Conservation (phyloP, 2,329 filamentous ascomycete species). For the Chrysoporthe cubensis region DNA sequence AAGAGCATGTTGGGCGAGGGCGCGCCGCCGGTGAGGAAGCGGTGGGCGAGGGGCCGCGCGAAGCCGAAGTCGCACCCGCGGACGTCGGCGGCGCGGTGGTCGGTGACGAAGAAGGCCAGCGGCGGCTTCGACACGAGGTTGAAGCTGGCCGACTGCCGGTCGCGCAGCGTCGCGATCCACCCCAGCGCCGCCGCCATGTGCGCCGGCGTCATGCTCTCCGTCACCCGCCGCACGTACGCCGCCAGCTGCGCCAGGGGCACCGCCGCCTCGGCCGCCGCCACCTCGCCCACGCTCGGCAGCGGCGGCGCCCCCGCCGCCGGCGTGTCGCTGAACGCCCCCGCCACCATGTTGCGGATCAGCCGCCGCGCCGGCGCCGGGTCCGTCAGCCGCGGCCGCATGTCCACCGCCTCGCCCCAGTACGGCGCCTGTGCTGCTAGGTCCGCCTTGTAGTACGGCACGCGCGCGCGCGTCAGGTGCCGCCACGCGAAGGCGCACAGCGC, state of each 20-base stretch:
- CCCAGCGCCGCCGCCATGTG: slow-evolving; percentile 35
- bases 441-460: slow-evolving; percentile 3
- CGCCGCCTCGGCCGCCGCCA: slow-evolving; percentile 36
- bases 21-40: slow-evolving; percentile 35
- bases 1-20: slow-evolving; percentile 34
- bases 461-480: slow-evolving; percentile 37
- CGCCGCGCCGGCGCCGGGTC: slow-evolving; percentile 39
- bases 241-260: slow-evolving; percentile 34
- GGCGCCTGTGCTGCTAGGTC: slow-evolving; percentile 37
- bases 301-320: not conserved
- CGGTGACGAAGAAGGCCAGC: slow-evolving; percentile 27
- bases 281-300: slow-evolving; percentile 29
- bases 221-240: slow-evolving; percentile 40
- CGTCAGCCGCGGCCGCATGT: slow-evolving; percentile 44
- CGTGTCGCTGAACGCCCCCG: not conserved
- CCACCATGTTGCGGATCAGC: slow-evolving; percentile 39
- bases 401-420: slow-evolving; percentile 38
- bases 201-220: slow-evolving; percentile 39
- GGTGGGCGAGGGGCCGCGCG: slow-evolving; percentile 37
- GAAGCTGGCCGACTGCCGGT: slow-evolving; percentile 40
- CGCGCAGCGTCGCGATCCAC: slow-evolving; percentile 38
- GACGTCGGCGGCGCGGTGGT: slow-evolving; percentile 38
- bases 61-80: slow-evolving; percentile 40
- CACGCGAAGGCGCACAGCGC: slow-evolving; percentile 46
- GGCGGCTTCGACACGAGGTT: slow-evolving; percentile 10